These are phyloP conservation scores for Tuber magnatum DNA, from an alignment of 495 filamentous ascomycete genomes.

Conservation along the genomic window DNA sequence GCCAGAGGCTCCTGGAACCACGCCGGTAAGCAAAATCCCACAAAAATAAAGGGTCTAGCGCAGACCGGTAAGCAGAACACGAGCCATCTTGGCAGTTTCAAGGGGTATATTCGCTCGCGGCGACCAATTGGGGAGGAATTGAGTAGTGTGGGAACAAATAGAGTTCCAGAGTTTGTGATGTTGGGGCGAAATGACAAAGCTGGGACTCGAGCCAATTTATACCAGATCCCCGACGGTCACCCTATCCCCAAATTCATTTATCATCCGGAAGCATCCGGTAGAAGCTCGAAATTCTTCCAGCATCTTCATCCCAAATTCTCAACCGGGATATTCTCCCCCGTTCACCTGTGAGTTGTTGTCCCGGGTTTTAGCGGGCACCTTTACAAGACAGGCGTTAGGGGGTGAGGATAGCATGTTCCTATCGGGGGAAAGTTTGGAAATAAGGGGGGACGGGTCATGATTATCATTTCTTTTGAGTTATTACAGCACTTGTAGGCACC, in stretches of 20 bases:
- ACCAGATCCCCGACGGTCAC: neutral
- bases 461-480: too few relatives aligned
- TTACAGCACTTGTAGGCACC: too few relatives aligned
- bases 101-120: neutral
- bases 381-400: too few relatives aligned
- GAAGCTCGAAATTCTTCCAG: too few relatives aligned
- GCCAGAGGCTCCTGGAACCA: conserved; percentile 53
- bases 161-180: neutral
- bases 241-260: neutral
- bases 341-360: neutral
- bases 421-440: neutral
- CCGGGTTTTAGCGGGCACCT: too few relatives aligned
- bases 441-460: neutral
- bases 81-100: conserved; percentile 48
- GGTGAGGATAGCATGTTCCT: too few relatives aligned
- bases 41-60: conserved; percentile 9
- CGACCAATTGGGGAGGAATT: too few relatives aligned
- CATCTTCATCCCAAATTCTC: neutral
- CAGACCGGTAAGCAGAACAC: conserved; percentile 55
- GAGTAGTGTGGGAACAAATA: neutral
- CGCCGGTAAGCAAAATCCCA: neutral
- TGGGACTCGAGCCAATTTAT: conserved; percentile 13
- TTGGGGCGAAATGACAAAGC: neutral
- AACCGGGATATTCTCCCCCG: neutral
- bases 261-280: neutral